Conservation (phyloP, 2,329 filamentous ascomycete species). For the Hypocrella siamensis region DNA sequence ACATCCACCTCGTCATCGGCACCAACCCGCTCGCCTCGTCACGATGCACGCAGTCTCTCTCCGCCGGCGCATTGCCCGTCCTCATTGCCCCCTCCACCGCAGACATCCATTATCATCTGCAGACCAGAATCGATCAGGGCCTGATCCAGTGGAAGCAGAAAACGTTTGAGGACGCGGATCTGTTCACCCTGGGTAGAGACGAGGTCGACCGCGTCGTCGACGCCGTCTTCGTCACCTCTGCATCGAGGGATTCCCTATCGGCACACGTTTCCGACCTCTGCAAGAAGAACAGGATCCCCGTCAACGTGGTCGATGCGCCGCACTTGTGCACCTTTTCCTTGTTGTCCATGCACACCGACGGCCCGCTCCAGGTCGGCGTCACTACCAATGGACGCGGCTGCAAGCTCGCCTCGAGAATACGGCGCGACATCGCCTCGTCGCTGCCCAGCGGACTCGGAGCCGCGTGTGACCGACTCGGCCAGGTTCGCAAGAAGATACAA, state of each 20-base stretch:
- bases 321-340: conserved; percentile 79
- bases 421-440: conserved; percentile 70
- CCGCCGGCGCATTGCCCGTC: conserved; percentile 67
- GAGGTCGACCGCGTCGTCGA: conserved; percentile 72
- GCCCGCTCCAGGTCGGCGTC: conserved; percentile 84
- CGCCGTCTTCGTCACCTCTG: conserved; percentile 71
- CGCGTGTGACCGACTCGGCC: conserved; percentile 65
- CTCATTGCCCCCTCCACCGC: conserved; percentile 56
- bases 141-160: conserved; percentile 50
- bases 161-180: conserved; percentile 53
- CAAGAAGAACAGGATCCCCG: conserved; percentile 64
- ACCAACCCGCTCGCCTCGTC: conserved; percentile 76
- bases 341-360: conserved; percentile 76
- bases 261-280: conserved; percentile 60
- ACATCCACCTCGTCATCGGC: conserved; percentile 75
- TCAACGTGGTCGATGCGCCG: conserved; percentile 84
- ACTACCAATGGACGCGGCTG: conserved; percentile 92
- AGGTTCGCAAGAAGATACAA: conserved; percentile 52
- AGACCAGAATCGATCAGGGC: conserved; percentile 49
- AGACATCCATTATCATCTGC: conserved; percentile 40
- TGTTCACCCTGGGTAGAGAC: conserved; percentile 61
- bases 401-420: conserved; percentile 79
- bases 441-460: conserved; percentile 61
- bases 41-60: conserved; percentile 63
- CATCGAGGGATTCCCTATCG: conserved; percentile 30